These are phyloP conservation scores for Phytophthora citrophthora DNA, from an alignment of 352 stramenopile species.

Conservation along the genomic window DNA sequence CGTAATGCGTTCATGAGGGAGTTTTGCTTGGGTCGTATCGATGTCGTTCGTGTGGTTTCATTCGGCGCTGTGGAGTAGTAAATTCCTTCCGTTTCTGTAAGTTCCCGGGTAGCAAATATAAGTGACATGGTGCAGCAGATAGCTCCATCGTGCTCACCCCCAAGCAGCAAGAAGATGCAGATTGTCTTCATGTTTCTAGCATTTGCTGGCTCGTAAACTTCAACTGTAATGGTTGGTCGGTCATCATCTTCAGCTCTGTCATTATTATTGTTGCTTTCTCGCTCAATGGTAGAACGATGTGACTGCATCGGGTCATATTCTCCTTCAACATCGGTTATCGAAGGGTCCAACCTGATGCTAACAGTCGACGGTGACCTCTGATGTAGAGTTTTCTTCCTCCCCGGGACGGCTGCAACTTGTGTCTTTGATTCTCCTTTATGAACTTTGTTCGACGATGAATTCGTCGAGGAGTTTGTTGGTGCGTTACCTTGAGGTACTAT, in stretches of 20 bases:
- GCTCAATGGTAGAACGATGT: not conserved
- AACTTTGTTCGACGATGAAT: slow-evolving; percentile 15
- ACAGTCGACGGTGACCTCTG: slow-evolving; percentile 3
- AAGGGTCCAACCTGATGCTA: not conserved
- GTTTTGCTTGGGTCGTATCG: slow-evolving; percentile 28
- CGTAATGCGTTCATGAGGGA: slow-evolving; percentile 28
- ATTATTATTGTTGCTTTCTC: not conserved
- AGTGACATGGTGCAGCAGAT: slow-evolving; percentile 38
- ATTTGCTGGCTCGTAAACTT: slow-evolving; percentile 7
- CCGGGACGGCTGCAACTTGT: not conserved
- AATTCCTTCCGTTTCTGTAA: slow-evolving; percentile 32
- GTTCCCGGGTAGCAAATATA: slow-evolving; percentile 18
- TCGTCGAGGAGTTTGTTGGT: slow-evolving; percentile 1
- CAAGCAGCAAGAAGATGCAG: slow-evolving; percentile 38
- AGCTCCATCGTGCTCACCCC: slow-evolving; percentile 46
- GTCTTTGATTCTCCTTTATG: slow-evolving; percentile 1
- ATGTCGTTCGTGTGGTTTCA: slow-evolving; percentile 15
- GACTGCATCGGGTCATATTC: not conserved
- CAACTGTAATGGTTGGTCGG: not conserved
- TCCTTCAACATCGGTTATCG: not conserved
- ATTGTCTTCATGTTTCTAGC: slow-evolving; percentile 15
- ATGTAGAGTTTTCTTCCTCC: slow-evolving; percentile 23
- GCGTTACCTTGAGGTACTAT: not conserved
- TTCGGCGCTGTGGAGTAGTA: slow-evolving; percentile 26
- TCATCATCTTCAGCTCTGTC: not conserved